Evolutionary conservation across 202 grass and related monocot species (phyloP).

Genomic region (Tripidium arundinaceum): DNA sequence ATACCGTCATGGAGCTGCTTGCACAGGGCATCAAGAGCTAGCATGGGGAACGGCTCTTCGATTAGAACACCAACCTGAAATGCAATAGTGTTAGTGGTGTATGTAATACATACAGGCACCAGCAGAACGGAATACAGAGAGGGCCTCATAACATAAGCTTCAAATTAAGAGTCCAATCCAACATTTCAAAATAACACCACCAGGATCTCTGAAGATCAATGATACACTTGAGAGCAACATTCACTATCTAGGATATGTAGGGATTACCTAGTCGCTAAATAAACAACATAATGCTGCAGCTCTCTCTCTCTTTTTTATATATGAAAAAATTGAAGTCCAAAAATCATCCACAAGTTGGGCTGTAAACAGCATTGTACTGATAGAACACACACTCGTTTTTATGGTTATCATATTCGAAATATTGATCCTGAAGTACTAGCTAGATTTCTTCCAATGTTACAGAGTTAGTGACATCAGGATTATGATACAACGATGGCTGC

Average conservation of each 20-base stretch:
- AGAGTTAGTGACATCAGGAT: not conserved
- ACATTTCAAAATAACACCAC: not conserved
- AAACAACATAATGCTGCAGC: not conserved
- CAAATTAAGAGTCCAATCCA: not conserved
- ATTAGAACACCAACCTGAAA: slow-evolving; percentile 95
- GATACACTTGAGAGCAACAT: not conserved
- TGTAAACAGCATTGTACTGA: not conserved
- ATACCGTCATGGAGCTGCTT: slow-evolving; percentile 63
- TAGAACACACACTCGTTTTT: not conserved
- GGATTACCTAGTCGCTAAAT: not conserved
- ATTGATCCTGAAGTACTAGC: not conserved
- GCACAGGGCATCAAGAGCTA: slow-evolving; percentile 66
- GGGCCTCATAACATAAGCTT: not conserved
- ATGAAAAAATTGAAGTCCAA: not conserved
- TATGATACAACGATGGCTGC: not conserved
- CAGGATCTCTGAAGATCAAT: not conserved
- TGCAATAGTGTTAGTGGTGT: not conserved
- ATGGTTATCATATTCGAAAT: not conserved
- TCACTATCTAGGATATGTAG: not conserved
- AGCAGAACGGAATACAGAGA: not conserved
- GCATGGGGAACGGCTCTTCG: slow-evolving; percentile 94
- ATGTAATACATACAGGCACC: not conserved
- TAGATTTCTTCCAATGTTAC: not conserved
- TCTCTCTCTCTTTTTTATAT: not conserved
- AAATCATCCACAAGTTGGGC: not conserved